Conservation (phyloP, 2,329 filamentous ascomycete genomes). For the Neonectria ditissima region DNA sequence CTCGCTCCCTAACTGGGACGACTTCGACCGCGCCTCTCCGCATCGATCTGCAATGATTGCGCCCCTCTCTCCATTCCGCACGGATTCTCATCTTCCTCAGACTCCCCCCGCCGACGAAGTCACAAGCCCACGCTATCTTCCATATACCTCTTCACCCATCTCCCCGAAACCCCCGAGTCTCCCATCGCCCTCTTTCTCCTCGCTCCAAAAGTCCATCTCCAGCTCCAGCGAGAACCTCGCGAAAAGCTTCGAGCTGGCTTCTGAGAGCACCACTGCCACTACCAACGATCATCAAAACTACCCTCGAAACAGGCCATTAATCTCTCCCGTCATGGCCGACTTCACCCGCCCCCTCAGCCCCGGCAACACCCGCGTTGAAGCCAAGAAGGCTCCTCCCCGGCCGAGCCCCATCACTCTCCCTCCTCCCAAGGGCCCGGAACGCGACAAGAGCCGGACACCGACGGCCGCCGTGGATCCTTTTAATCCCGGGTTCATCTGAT, state of each 20-base stretch:
- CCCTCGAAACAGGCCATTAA: constrained; percentile 38
- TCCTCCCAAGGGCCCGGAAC: constrained; percentile 31
- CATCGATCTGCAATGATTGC: constrained; percentile 52
- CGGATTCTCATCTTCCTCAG: constrained; percentile 22
- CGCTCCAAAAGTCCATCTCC: constrained; percentile 51
- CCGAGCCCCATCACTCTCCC: constrained; percentile 48
- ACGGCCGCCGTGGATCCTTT: constrained; percentile 40
- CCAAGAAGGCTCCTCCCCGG: constrained; percentile 49
- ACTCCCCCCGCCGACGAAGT: constrained; percentile 30
- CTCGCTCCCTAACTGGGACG: constrained; percentile 44
- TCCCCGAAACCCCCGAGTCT: constrained; percentile 48
- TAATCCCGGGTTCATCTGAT: constrained; percentile 43
- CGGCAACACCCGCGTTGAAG: constrained; percentile 45
- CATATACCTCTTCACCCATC: constrained; percentile 45
- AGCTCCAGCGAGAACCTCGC: constrained; percentile 48
- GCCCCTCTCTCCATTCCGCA: constrained; percentile 48
- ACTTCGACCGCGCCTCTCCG: constrained; percentile 44
- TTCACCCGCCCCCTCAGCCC: constrained; percentile 40
- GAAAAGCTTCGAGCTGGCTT: constrained; percentile 47
- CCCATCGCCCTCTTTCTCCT: constrained; percentile 52
- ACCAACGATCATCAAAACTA: constrained; percentile 6
- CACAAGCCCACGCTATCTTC: constrained; percentile 33
- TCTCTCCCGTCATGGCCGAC: constrained; percentile 48
- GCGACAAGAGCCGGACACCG: constrained; percentile 31
- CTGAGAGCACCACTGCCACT: constrained; percentile 18